Evolutionary conservation across 371 early-diverging fungal species (phyloP).

Genomic region (Chytridium lagenaria): DNA sequence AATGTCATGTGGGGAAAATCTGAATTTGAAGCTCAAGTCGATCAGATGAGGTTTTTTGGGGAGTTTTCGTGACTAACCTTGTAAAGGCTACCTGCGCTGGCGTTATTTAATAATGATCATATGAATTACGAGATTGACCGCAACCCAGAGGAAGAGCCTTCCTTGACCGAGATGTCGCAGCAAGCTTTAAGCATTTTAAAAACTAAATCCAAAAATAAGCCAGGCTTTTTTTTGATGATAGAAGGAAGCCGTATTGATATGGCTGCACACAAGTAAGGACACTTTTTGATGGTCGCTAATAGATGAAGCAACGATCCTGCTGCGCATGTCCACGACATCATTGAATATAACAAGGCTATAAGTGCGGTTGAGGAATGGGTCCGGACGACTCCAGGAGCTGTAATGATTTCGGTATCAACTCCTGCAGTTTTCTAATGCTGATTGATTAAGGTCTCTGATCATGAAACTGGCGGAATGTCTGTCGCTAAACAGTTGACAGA

Average conservation of each 20-base stretch:
- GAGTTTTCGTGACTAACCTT: no score
- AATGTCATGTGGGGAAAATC: slow-evolving; percentile 45
- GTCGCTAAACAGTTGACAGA: slow-evolving; percentile 69
- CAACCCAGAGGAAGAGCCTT: slow-evolving; percentile 69
- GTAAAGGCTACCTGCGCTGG: no score
- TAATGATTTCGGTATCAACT: slow-evolving; percentile 86
- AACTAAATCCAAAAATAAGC: slow-evolving; percentile 47
- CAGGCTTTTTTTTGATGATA: slow-evolving; percentile 93
- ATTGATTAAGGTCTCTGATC: slow-evolving; percentile 76
- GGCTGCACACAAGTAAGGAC: slow-evolving; percentile 74
- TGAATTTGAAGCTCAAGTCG: no score
- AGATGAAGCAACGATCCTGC: slow-evolving; percentile 89
- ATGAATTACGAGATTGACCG: slow-evolving; percentile 92
- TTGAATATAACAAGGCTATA: slow-evolving; percentile 86
- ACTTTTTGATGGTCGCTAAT: slow-evolving; percentile 25
- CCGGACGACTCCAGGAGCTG: slow-evolving; percentile 73
- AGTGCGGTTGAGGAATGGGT: slow-evolving; percentile 75
- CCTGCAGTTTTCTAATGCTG: no score
- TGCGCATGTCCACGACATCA: slow-evolving; percentile 86
- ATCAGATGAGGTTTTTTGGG: no score
- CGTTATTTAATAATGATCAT: no score
- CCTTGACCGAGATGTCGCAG: slow-evolving; percentile 82
- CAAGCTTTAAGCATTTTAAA: slow-evolving; percentile 76
- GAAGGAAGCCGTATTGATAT: slow-evolving; percentile 92
- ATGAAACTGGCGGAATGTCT: slow-evolving; percentile 94